Base-by-base conservation (phyloP, 2,329 filamentous ascomycete species). In the Cladosporium oxysporum region DNA sequence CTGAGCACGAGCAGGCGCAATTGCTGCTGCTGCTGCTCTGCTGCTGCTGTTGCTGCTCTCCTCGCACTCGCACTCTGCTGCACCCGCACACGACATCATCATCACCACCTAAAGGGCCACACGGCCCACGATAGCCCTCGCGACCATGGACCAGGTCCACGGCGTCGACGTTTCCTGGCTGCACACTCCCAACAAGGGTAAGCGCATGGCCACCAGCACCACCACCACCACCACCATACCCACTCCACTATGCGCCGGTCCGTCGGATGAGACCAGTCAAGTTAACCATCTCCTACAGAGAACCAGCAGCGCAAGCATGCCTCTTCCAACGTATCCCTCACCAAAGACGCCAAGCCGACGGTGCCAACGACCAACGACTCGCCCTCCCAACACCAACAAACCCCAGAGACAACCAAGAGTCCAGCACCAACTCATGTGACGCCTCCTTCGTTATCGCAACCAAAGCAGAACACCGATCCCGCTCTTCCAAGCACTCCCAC, bases 151-250 rank as follows among this genome's bases (percentile, higher is more conserved):
- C 80, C 89, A 90, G 72, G 87, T 91, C 70, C 88, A 92, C 77
- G 89, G 90, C 71, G 87, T 96, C 75, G 92, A 96, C 80, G 92
- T 96, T 75, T 93, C 90, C 79, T 96, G 92, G 92, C 90, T 96
- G 83, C 91, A 95, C 79, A 90, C 91, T 76, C 87, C 90, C 72
- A 88, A 89, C 69, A 93, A 91, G 90, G 92, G 92, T 91, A 61
- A 57, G 64, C 58, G 62, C n/a, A 21, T 35, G 28, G 12, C 21
- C n/a, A 58, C 18, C 55, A 8, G 7, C 31, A 41, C 11, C 16
- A 57, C 28, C 26, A 57, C 16, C 29, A 35, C 28, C 1, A 18
- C 26, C 12, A 52, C 16, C 16, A n/a, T 21, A 11, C n/a, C n/a
- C 41, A 47, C 14, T 63, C 53, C 41, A 61, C 53, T 21, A 55